Percentiles rank a stretch among this genome's conserved stretches.
These are phyloP conservation scores for Graphilbum fragrans DNA, from an alignment of 2,329 filamentous ascomycete species.

Conservation along the genomic window DNA sequence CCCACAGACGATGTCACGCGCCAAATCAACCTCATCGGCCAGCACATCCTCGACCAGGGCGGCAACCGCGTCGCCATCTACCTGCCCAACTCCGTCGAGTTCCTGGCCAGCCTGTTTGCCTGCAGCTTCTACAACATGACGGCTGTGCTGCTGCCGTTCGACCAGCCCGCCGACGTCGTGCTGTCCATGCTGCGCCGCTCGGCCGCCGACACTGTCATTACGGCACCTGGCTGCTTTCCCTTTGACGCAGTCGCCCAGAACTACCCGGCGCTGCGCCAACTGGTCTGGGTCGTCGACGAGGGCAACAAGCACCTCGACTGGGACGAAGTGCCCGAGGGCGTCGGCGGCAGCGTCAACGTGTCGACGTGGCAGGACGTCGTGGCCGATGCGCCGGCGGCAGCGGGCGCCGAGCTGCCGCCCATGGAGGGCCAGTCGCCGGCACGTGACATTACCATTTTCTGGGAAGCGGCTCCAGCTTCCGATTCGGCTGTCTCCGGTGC, in stretches of 20 bases:
- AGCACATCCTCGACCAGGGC: conserved; percentile 58
- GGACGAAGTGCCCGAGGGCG: conserved; percentile 74
- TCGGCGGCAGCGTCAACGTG: conserved; percentile 63
- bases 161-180: conserved; percentile 56
- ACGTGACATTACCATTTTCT: conserved; percentile 53
- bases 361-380: conserved; percentile 90
- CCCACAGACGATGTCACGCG: conserved; percentile 56
- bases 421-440: conserved; percentile 40
- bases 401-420: conserved; percentile 52
- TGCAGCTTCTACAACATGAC: conserved; percentile 83
- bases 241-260: conserved; percentile 56
- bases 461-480: conserved; percentile 34
- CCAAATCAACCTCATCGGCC: conserved; percentile 80
- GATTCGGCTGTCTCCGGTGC: not conserved
- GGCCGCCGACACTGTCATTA: conserved; percentile 70
- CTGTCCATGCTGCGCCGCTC: conserved; percentile 61
- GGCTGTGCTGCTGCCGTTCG: conserved; percentile 75
- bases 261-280: conserved; percentile 59
- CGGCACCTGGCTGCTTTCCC: conserved; percentile 76
- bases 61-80: conserved; percentile 76
- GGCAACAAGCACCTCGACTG: conserved; percentile 90
- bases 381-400: conserved; percentile 50
- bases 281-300: conserved; percentile 88
- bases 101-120: conserved; percentile 71
- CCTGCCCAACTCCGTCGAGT: conserved; percentile 85